A percentile compares a stretch with the other conserved stretches of the same genome.
Conservation (phyloP, 2,329 filamentous ascomycete species). For the Cladosporium sp. region DNA sequence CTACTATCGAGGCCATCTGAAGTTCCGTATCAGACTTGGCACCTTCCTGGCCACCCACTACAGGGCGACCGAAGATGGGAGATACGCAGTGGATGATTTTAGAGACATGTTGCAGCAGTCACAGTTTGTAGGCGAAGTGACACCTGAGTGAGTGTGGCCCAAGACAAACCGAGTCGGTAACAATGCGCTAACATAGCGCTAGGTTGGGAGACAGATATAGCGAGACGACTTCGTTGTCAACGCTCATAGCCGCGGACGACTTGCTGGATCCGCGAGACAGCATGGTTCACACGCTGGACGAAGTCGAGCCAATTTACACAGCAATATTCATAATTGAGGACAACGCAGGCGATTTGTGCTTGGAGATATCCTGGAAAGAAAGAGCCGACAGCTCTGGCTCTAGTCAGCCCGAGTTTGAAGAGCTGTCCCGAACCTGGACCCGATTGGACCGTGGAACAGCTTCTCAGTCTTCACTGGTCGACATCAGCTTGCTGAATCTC, state of each 20-base stretch:
- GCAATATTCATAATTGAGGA: conserved; percentile 33
- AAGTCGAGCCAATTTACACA: conserved; percentile 32
- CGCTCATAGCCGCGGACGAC: conserved; percentile 24
- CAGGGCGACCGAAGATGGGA: conserved; percentile 23
- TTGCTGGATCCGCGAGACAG: conserved; percentile 29
- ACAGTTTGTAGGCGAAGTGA: conserved; percentile 33
- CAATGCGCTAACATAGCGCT: conserved; percentile 19
- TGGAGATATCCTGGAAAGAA: conserved; percentile 32
- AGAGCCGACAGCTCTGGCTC: conserved; percentile 10
- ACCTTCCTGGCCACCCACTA: conserved; percentile 34
- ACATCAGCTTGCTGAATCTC: conserved; percentile 32
- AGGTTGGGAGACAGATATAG: conserved; percentile 32
- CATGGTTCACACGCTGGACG: conserved; percentile 25
- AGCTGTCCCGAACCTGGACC: conserved; percentile 28
- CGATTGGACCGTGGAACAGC: conserved; percentile 30
- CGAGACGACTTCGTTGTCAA: conserved; percentile 25
- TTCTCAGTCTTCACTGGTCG: conserved; percentile 27
- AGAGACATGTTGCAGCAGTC: conserved; percentile 33
- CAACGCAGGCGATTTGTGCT: conserved; percentile 27
- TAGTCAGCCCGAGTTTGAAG: conserved; percentile 14
- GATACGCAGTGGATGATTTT: conserved; percentile 35
- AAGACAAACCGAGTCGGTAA: neutral
- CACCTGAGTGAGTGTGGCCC: conserved; percentile 33
- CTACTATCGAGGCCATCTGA: conserved; percentile 37
- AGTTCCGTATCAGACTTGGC: conserved; percentile 39